Conservation (phyloP, 306 rosid genomes). For the Sicyos baderoa region DNA sequence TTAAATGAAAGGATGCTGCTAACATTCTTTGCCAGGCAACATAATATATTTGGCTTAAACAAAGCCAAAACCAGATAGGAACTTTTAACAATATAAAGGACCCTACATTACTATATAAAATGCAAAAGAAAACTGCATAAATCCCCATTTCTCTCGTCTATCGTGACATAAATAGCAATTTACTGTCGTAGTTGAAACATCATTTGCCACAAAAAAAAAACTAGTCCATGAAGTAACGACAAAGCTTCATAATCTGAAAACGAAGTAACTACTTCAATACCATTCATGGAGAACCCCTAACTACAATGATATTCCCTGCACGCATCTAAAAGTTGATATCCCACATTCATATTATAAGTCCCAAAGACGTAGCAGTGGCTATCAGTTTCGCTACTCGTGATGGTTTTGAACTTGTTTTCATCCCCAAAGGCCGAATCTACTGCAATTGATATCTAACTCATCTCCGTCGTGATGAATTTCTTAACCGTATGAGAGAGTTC, state of each 20-base stretch:
- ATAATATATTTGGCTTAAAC: background rate
- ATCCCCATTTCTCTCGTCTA: background rate
- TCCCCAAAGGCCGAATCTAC: background rate
- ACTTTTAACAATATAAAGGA: background rate
- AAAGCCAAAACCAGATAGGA: background rate
- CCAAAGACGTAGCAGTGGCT: background rate
- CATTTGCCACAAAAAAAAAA: background rate
- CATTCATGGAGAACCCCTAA: background rate
- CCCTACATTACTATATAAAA: background rate
- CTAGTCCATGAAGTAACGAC: background rate
- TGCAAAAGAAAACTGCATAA: background rate
- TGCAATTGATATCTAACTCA: background rate
- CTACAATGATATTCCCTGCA: background rate
- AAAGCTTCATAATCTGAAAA: background rate
- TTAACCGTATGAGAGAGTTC: background rate
- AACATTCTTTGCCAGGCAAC: background rate
- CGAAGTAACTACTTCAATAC: background rate
- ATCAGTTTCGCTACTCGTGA: background rate
- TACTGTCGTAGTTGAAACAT: background rate
- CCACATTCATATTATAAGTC: background rate
- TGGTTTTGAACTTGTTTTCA: background rate
- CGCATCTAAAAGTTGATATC: background rate
- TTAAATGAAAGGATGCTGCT: background rate
- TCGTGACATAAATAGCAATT: background rate
- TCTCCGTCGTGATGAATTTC: background rate